These are phyloP conservation scores for Coemansia sp. DNA, from an alignment of 192 early-diverging fungal species.

Conservation along the genomic window DNA sequence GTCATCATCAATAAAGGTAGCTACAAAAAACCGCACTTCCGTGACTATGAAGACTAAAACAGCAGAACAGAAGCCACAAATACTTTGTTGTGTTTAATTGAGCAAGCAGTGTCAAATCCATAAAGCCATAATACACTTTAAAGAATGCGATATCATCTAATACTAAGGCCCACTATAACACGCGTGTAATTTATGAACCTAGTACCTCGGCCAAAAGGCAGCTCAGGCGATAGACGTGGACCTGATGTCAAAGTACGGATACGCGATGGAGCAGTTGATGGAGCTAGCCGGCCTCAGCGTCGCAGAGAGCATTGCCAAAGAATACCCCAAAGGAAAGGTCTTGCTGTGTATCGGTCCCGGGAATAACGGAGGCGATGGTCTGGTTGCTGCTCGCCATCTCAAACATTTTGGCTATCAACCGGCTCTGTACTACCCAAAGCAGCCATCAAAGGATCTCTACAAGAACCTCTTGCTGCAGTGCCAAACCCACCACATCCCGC, in stretches of 20 bases:
- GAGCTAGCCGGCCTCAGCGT: slow-evolving; percentile 86
- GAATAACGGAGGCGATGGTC: slow-evolving; percentile 97
- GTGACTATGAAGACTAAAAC: too few relatives aligned
- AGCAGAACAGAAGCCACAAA: too few relatives aligned
- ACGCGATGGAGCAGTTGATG: slow-evolving; percentile 84
- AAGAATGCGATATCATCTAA: too few relatives aligned
- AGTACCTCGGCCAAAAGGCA: slow-evolving; percentile 41
- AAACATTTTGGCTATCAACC: slow-evolving; percentile 84
- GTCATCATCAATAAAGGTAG: too few relatives aligned
- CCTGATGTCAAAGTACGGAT: slow-evolving; percentile 85
- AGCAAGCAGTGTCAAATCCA: too few relatives aligned
- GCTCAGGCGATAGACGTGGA: slow-evolving; percentile 68
- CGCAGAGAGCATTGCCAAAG: slow-evolving; percentile 75
- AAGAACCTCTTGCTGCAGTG: slow-evolving; percentile 72
- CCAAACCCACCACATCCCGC: slow-evolving; percentile 59
- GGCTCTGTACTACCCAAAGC: slow-evolving; percentile 77
- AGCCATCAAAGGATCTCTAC: slow-evolving; percentile 69
- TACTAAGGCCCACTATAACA: too few relatives aligned
- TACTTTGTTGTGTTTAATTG: too few relatives aligned
- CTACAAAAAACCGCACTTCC: too few relatives aligned
- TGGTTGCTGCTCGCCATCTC: slow-evolving; percentile 92
- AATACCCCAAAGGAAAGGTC: slow-evolving; percentile 59
- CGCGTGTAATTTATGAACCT: too few relatives aligned
- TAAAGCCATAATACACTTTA: too few relatives aligned
- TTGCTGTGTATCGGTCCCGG: slow-evolving; percentile 79